These are phyloP conservation scores for Globisporangium ultimum DNA, from an alignment of 352 stramenopile species.

Conservation along the genomic window DNA sequence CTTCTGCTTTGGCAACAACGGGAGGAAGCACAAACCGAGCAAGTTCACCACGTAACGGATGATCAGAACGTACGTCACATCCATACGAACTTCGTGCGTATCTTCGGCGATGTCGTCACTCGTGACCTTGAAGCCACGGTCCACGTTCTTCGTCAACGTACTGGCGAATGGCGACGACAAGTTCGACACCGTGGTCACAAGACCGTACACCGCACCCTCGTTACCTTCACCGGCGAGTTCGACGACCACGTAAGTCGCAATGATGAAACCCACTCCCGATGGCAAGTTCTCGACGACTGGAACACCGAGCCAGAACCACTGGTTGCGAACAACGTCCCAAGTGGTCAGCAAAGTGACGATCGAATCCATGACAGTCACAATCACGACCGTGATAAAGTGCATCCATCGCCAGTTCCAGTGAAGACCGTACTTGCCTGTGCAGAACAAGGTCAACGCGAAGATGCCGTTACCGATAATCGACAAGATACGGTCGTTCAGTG, in stretches of 20 bases:
- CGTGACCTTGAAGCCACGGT: conserved; percentile 14
- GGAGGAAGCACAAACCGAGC: conserved; percentile 11
- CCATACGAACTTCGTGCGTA: conserved; percentile 12
- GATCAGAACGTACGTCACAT: conserved; percentile 23
- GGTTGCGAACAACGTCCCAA: conserved; percentile 21
- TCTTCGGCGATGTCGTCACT: conserved; percentile 15
- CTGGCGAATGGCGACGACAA: conserved; percentile 14
- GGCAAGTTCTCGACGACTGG: conserved; percentile 19
- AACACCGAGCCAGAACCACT: conserved; percentile 26
- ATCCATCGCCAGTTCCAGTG: conserved; percentile 40
- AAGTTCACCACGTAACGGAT: conserved; percentile 23
- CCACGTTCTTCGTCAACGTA: conserved; percentile 18
- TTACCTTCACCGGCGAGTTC: conserved; percentile 24
- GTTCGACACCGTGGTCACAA: no score
- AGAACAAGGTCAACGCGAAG: conserved; percentile 6
- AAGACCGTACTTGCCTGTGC: conserved; percentile 9
- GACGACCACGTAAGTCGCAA: conserved; percentile 20
- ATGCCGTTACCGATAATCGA: conserved; percentile 26
- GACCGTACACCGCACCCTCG: conserved; percentile 24
- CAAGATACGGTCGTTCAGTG: conserved; percentile 38
- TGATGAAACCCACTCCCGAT: conserved; percentile 20
- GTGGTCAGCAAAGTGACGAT: conserved; percentile 18
- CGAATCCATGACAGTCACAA: conserved; percentile 25
- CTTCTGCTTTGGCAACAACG: conserved; percentile 23
- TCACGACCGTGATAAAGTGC: conserved; percentile 21